phyloP scores from a whole-genome alignment of 768 basidiomycete species.

The Suillus weaverae region DNA sequence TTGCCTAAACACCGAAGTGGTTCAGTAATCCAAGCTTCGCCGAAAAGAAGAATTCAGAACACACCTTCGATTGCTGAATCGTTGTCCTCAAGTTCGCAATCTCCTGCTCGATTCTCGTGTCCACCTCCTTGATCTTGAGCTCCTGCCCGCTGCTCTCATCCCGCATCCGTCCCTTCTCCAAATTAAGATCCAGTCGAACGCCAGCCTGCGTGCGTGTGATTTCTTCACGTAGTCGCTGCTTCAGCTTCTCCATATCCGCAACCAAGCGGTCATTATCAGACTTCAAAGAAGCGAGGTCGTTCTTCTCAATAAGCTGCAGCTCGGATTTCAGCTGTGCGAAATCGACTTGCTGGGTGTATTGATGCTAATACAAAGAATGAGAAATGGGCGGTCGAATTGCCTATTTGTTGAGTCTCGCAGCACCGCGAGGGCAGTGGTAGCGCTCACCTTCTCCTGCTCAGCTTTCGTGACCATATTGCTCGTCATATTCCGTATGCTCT shows the following conservation, averaged over 20 bases:
- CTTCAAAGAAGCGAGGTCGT: conserved; percentile 92
- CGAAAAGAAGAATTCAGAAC: conserved; percentile 13
- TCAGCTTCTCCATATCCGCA: conserved; percentile 90
- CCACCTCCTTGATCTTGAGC: conserved; percentile 96
- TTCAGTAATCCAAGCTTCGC: background rate
- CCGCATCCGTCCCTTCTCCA: conserved; percentile 94
- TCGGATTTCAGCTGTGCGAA: conserved; percentile 97
- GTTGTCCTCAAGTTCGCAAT: conserved; percentile 83
- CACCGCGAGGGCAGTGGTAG: background rate
- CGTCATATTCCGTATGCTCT: conserved; percentile 95
- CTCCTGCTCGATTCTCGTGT: conserved; percentile 95
- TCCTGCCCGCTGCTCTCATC: conserved; percentile 92
- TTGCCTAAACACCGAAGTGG: conserved; percentile 50
- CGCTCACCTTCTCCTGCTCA: conserved; percentile 89
- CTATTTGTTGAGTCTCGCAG: background rate
- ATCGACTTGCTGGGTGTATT: conserved; percentile 95
- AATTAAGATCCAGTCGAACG: conserved; percentile 90
- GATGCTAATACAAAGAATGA: conserved; percentile 50
- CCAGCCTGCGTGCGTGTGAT: conserved; percentile 91
- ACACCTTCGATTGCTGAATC: conserved; percentile 82
- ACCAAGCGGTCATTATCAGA: conserved; percentile 95
- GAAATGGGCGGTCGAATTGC: no score
- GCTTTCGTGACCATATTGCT: conserved; percentile 94
- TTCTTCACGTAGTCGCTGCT: conserved; percentile 89
- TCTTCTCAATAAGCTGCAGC: conserved; percentile 94